Evolutionary conservation across 106 monocot species (phyloP), one percentile per base, ranked within the genome.

Genomic region (Allium sativum): DNA sequence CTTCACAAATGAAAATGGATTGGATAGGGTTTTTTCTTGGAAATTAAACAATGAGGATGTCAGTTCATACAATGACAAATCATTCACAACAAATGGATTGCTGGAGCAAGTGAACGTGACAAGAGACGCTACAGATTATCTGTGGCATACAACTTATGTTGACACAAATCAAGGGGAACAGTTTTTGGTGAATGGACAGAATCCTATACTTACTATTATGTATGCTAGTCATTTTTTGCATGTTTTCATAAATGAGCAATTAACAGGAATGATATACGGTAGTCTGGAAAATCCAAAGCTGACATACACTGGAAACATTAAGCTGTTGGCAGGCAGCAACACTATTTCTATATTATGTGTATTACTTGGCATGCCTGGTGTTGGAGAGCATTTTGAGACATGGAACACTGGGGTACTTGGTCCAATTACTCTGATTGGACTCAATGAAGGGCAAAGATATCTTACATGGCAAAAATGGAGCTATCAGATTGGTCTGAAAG

Each of bases 401-500:
- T 62, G 62, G 62, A 62, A 62, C 22, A 42, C 62, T 62, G 62
- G 62, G 18, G 47, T 62, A 10, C 62, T 83, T 65, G 83, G 83
- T 50, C 83, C 83, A 7, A 75, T 83, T 10, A 56, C 59, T 43
- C 68, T 83, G 62, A 75, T 72, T 65, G 83, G 83, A 45, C 75
- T 83, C 8, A 78, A 83, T 48, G 83, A 83, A 55, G 83, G 83
- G 8, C 68, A 62, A 69, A 72, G 75, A 72, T 78, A 83, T 31
- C 83, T 83, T 21, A 78, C 83, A 7, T 75, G 83, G 83, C 83
- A 83, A 45, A 78, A 78, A 18, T 83, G 83, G 83, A 75, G 61
- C 45, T 83, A 83, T 69, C 63, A 67, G 83, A 65, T 83, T 55
- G 83, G 83, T 58, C 66, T 84, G 21, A 79, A 75, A 70, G 83